A percentile compares a stretch with the other conserved stretches of the same genome.
Evolutionary conservation across 139 green algal genomes (phyloP).

Genomic region (Chlamydomonas incerta): DNA sequence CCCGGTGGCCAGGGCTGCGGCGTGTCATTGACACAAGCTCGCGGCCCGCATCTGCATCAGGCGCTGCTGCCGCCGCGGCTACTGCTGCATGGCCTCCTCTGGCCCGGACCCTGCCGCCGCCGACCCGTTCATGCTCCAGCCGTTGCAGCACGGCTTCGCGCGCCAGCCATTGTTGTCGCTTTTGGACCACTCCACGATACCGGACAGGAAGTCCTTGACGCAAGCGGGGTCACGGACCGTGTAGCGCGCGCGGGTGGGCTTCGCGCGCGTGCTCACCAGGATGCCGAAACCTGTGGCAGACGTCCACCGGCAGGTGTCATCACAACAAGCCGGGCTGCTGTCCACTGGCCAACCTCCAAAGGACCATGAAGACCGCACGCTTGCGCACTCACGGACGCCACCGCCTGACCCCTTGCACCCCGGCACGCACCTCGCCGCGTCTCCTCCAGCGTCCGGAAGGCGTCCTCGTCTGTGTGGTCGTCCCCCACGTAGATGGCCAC

Average conservation of each 20-base stretch:
- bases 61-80: no score
- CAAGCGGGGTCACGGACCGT: conserved; percentile 80
- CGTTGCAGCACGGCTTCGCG: conserved; percentile 16
- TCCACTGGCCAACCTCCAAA: no score
- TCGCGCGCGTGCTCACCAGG: conserved; percentile 85
- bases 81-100: no score
- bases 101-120: not conserved
- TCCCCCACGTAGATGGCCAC: conserved; percentile 96
- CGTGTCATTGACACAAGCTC: no score
- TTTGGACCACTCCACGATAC: conserved; percentile 59
- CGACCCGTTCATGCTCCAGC: conserved; percentile 5
- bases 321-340: no score
- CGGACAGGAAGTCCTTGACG: conserved; percentile 77
- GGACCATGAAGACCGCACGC: no score
- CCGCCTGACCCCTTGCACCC: no score
- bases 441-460: conserved; percentile 81
- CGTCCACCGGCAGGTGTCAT: no score
- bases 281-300: conserved; percentile 81
- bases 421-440: conserved; percentile 26
- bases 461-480: conserved; percentile 98
- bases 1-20: no score
- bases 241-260: conserved; percentile 82
- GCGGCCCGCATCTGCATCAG: no score
- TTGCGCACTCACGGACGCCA: no score
- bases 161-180: conserved; percentile 60